Conservation (phyloP, 2,329 filamentous ascomycete species). For the Trichoderma koningii region DNA sequence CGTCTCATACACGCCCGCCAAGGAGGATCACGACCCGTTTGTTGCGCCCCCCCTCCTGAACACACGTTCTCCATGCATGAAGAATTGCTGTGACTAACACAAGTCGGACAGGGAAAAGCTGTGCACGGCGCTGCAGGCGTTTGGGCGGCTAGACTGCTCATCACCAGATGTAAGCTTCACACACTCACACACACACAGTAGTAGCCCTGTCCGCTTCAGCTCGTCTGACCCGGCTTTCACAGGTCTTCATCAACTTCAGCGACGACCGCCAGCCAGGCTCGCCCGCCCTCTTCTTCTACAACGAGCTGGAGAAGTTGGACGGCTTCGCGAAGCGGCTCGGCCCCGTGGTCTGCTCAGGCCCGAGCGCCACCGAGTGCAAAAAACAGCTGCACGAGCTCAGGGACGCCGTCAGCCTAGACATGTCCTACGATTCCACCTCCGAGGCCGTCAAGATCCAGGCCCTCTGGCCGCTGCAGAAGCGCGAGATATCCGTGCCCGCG, state of each 20-base stretch:
- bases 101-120: constrained; percentile 47
- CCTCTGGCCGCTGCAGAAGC: constrained; percentile 58
- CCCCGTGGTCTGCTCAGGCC: constrained; percentile 41
- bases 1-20: constrained; percentile 68
- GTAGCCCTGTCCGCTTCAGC: not conserved
- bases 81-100: not conserved
- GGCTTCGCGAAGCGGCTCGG: constrained; percentile 57
- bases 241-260: constrained; percentile 62
- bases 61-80: not conserved
- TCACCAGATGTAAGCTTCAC: constrained; percentile 35
- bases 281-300: constrained; percentile 70
- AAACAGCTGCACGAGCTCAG: constrained; percentile 47
- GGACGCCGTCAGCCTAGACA: constrained; percentile 67
- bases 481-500: constrained; percentile 45
- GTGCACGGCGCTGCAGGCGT: constrained; percentile 61
- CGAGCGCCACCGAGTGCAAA: constrained; percentile 46
- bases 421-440: constrained; percentile 73
- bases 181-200: no score
- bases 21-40: constrained; percentile 24
- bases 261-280: constrained; percentile 42
- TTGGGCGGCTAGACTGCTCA: constrained; percentile 60
- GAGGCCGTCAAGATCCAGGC: constrained; percentile 66
- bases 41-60: not conserved
- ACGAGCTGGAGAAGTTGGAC: constrained; percentile 59
- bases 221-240: constrained; percentile 37